Base-by-base conservation (phyloP, 805 yeast genomes). In the Candida saitoana region DNA sequence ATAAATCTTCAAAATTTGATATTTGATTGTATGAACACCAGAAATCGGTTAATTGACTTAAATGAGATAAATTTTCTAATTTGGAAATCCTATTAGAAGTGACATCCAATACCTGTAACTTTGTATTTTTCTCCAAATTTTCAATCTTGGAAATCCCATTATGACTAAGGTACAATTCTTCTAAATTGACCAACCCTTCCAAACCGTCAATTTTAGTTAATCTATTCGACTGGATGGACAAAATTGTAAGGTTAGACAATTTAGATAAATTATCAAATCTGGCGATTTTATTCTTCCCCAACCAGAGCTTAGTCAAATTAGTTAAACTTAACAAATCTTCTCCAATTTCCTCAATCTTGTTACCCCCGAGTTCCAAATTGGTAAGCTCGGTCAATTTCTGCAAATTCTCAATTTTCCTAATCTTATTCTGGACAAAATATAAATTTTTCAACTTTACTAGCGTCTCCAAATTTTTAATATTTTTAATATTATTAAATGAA, bases 351-450 rank as follows among this genome's bases (percentile, higher is more conserved):
- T 77, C 72, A 36, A 88, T 74, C 44, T 79, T 73, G 62, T 93
- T 93, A 18, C 97, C 99, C 9, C 98, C 99, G 32, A 93, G 71
- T 62, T 93, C 99, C 41, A 93, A 66, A 50, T 84, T 85, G 40
- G 65, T 75, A 48, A 93, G 62, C 15, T 77, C 69, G 1, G 59
- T 62, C 43, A 88, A 68, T 1, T 72, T 69, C 11, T 77, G 78
- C 38, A 91, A 50, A 50, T 82, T 81, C 49, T 80, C 81, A 49
- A 93, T 87, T 44, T 77, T 82, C 12, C 74, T 61, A 41, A 93
- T 87, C 54, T 79, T 84, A 62, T 93, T 93, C 57, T 91, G 97
- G 31, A 95, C 96, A 63, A 93, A 80, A 57, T 80, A 93, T 34
- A 93, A 57, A 47, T 84, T 79, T 49, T 79, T 79, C 50, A 93